Base-by-base conservation (phyloP, 1,139 yeast genomes). In the Eremothecium sinecaudum region DNA sequence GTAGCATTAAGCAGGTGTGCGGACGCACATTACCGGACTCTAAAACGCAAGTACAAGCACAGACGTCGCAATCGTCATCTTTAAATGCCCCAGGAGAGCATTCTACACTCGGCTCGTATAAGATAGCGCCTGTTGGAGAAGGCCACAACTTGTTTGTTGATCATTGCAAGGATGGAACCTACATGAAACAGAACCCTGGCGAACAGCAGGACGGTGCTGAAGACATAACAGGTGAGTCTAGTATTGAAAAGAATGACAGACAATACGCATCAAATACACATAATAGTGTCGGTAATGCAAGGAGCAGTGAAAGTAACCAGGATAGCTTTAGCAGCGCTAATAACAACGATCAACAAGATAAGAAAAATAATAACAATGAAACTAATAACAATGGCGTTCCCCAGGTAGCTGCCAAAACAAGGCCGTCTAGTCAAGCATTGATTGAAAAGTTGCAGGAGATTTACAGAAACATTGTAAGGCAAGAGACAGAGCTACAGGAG, bases 391-490 rank as follows among this genome's bases (percentile, higher is more conserved):
- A 37, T 36, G 20, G 38, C 48, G 39, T 32, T 56, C 53, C 47
- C 12, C 40, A 47, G 5, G 58, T 47, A 28, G 54, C 71, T 27
- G 61, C 65, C 14, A 66, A 73, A 62, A 60, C 75, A 2, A 51
- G 42, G 26, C 79, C 71, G 39, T 82, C 78, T 50, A 84, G 79
- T 52, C 86, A 77, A 45, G 75, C 74, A 37, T 61, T 79, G 35
- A 82, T 83, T 4, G 66, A 79, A 3, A 78, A 78, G 47, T 56
- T 79, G 19, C 83, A 79, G 52, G 86, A 79, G 48, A 77, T 84
- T 5, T 79, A 79, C 53, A 77, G 77, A 47, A 66, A 71, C 37
- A 79, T 79, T 32, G 76, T 79, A 35, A 73, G 72, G 44, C 69
- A 69, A 44, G 87, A 79, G 59, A 76, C 75, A 40, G 72, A 74